phyloP scores from a whole-genome alignment of 345 rosid species.

The Salix brachista region DNA sequence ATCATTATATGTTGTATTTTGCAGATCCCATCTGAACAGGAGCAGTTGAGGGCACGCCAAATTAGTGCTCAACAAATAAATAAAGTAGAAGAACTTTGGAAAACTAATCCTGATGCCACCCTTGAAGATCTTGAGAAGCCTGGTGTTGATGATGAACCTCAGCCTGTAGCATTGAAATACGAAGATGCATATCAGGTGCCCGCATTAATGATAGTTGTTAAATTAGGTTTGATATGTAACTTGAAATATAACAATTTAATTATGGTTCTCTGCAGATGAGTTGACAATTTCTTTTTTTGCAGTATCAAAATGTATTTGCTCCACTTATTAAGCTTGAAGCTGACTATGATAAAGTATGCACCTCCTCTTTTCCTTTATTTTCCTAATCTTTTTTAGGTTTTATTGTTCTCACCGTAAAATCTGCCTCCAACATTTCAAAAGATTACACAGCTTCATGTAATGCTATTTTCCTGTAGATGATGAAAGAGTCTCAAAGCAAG shows the following conservation, averaged over 20 bases:
- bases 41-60: conserved; percentile 98
- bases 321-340: conserved; percentile 99
- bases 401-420: background rate
- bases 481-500: conserved; percentile 99
- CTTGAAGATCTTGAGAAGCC: conserved; percentile 99
- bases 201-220: conserved; percentile 3
- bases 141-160: conserved; percentile 99
- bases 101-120: conserved; percentile 93
- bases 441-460: conserved; percentile 8
- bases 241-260: background rate
- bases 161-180: conserved; percentile 84
- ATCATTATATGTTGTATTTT: conserved; percentile 22
- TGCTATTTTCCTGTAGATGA: conserved; percentile 57
- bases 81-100: conserved; percentile 99
- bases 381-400: background rate
- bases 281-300: conserved; percentile 31
- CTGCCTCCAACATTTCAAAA: background rate
- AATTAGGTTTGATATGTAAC: conserved; percentile 1
- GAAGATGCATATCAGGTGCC: conserved; percentile 99
- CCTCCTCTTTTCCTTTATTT: background rate
- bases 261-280: conserved; percentile 1
- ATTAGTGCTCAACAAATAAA: conserved; percentile 98
- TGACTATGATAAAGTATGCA: conserved; percentile 89
- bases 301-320: conserved; percentile 99
- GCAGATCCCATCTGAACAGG: conserved; percentile 98